These are phyloP conservation scores for Anisodus acutangulus DNA, from an alignment of 257 asterid genomes.

Conservation along the genomic window DNA sequence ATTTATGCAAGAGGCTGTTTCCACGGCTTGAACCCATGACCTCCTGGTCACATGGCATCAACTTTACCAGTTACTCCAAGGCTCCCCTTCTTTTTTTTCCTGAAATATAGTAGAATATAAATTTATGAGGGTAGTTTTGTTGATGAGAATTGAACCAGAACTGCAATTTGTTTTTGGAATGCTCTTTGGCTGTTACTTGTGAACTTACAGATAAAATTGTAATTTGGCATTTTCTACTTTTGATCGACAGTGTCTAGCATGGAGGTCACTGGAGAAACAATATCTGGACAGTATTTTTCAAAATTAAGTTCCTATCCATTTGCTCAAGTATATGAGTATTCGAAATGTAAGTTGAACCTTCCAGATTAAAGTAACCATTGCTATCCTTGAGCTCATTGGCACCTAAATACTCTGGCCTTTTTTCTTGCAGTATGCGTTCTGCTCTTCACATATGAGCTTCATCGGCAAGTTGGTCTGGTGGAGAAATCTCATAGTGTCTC, in stretches of 20 bases:
- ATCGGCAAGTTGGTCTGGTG: conserved; percentile 54
- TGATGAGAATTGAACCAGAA: background rate
- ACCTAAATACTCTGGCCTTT: conserved; percentile 35
- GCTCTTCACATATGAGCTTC: conserved; percentile 88
- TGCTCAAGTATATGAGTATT: conserved; percentile 77
- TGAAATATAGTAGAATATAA: background rate
- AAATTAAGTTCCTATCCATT: conserved; percentile 59
- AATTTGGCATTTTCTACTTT: conserved; percentile 22
- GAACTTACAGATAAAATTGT: background rate
- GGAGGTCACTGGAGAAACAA: conserved; percentile 54
- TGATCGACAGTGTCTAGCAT: conserved; percentile 51
- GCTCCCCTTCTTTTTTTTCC: too few relatives aligned
- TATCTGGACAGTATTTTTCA: conserved; percentile 60
- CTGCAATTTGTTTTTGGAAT: background rate
- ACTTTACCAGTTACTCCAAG: too few relatives aligned
- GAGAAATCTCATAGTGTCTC: conserved; percentile 65
- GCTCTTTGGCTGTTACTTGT: background rate
- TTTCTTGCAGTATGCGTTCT: conserved; percentile 67
- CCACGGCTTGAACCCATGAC: too few relatives aligned
- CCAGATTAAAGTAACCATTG: conserved; percentile 20
- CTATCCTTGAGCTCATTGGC: conserved; percentile 30
- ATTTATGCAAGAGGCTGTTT: too few relatives aligned
- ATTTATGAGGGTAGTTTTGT: background rate
- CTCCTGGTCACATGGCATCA: too few relatives aligned
- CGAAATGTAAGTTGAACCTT: conserved; percentile 67